phyloP scores from a whole-genome alignment of 2,329 filamentous ascomycete genomes.

The Cladophialophora psammophila region DNA sequence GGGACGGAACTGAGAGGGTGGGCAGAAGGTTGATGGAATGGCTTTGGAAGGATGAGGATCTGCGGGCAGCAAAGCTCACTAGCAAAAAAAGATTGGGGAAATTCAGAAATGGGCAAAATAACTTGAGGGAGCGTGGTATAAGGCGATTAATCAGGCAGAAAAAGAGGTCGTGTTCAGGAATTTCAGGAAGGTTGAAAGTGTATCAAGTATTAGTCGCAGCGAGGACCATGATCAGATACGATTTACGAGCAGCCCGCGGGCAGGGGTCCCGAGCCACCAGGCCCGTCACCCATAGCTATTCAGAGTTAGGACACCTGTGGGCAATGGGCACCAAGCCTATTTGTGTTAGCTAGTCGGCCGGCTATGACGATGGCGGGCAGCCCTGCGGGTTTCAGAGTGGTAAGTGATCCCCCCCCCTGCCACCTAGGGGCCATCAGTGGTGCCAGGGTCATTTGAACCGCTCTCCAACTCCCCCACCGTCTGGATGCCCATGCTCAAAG shows the following conservation, averaged over 20 bases:
- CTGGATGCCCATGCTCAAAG: conserved; percentile 6
- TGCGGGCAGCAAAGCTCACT: background rate
- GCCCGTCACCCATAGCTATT: background rate
- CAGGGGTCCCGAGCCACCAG: background rate
- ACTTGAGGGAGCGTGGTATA: background rate
- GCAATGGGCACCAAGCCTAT: conserved; percentile 2
- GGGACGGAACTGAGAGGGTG: background rate
- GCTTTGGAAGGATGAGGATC: background rate
- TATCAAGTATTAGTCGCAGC: conserved; percentile 18
- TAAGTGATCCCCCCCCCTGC: background rate
- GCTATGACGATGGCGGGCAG: conserved; percentile 17
- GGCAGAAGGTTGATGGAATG: background rate
- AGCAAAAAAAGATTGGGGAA: background rate
- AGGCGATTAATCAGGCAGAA: conserved; percentile 17
- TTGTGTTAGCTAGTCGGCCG: background rate
- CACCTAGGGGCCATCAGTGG: background rate
- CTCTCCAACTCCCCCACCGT: too few relatives aligned
- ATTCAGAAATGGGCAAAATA: background rate
- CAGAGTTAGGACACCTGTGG: background rate
- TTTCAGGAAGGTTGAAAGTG: conserved; percentile 24
- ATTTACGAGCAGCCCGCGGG: conserved; percentile 16
- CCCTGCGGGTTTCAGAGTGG: conserved; percentile 5
- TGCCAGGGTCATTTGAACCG: too few relatives aligned
- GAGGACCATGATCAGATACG: conserved; percentile 15
- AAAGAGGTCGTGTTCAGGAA: conserved; percentile 9